These are phyloP conservation scores for Suhomyces bokatorum DNA, from an alignment of 1,139 yeast species.

Conservation along the genomic window DNA sequence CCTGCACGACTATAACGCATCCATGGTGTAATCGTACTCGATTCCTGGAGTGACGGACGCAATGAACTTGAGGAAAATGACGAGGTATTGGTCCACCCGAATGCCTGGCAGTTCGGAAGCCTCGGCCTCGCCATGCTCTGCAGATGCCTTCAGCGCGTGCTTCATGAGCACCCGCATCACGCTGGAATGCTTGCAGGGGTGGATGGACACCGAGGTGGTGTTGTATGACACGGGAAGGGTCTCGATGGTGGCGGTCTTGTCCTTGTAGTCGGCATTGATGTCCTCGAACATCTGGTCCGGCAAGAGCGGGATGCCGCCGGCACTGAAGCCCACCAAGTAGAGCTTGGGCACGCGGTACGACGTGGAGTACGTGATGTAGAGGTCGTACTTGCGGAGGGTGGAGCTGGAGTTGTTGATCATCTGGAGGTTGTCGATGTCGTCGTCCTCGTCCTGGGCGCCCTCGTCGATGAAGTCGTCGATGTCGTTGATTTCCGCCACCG, in stretches of 20 bases:
- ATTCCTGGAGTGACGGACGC: conserved; percentile 98
- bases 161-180: conserved; percentile 90
- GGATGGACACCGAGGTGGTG: conserved; percentile 86
- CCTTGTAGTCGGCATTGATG: conserved; percentile 85
- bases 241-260: conserved; percentile 96
- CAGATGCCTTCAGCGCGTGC: conserved; percentile 24
- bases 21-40: conserved; percentile 96
- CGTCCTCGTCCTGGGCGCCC: conserved; percentile 28
- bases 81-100: conserved; percentile 86
- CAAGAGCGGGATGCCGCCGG: conserved; percentile 79
- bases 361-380: conserved; percentile 89
- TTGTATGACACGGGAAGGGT: conserved; percentile 79
- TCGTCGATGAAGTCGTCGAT: conserved; percentile 46
- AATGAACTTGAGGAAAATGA: conserved; percentile 87
- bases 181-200: conserved; percentile 93
- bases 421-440: conserved; percentile 35
- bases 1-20: conserved; percentile 42
- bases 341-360: conserved; percentile 95
- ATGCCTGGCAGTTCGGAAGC: conserved; percentile 31
- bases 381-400: conserved; percentile 71
- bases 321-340: conserved; percentile 84
- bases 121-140: conserved; percentile 26
- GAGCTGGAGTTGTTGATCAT: conserved; percentile 26
- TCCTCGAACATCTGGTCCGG: conserved; percentile 95
- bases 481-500: conserved; percentile 27